A percentile compares a stretch with the other conserved stretches of the same genome.
phyloP scores from a whole-genome alignment of 495 filamentous ascomycete genomes.

The Daldinia vernicosa region DNA sequence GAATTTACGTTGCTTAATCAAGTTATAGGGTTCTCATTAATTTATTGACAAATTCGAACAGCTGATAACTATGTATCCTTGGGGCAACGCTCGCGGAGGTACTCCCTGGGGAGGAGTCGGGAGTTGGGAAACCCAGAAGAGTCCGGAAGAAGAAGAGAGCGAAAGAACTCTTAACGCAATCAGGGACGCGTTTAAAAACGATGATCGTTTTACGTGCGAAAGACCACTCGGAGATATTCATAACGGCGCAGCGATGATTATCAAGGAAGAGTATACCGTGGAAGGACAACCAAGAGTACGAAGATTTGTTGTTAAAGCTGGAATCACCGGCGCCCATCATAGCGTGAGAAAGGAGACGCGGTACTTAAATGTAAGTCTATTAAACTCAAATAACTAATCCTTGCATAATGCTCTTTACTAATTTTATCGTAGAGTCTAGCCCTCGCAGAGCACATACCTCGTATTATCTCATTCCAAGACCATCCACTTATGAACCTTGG shows the following conservation, averaged over 20 bases:
- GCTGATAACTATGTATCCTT: too few relatives aligned
- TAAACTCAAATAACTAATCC: not conserved
- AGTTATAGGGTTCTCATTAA: too few relatives aligned
- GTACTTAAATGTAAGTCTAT: not conserved
- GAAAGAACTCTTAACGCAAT: not conserved
- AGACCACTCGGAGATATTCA: not conserved
- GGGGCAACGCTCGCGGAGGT: too few relatives aligned
- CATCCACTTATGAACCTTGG: not conserved
- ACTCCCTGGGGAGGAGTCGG: too few relatives aligned
- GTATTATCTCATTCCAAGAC: not conserved
- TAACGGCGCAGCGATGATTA: not conserved
- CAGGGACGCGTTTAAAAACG: not conserved
- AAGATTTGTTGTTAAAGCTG: constrained; percentile 10
- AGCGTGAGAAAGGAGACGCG: not conserved
- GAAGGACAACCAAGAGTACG: not conserved
- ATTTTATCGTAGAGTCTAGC: not conserved
- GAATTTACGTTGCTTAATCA: too few relatives aligned
- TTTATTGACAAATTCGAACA: too few relatives aligned
- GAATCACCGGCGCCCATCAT: not conserved
- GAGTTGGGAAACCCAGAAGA: not conserved
- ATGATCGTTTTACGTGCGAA: not conserved
- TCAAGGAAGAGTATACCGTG: not conserved
- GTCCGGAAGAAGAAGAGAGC: not conserved
- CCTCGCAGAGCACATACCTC: not conserved
- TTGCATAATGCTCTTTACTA: not conserved